phyloP scores from a whole-genome alignment of 2,329 filamentous ascomycete genomes.

The Amphichorda felina region DNA sequence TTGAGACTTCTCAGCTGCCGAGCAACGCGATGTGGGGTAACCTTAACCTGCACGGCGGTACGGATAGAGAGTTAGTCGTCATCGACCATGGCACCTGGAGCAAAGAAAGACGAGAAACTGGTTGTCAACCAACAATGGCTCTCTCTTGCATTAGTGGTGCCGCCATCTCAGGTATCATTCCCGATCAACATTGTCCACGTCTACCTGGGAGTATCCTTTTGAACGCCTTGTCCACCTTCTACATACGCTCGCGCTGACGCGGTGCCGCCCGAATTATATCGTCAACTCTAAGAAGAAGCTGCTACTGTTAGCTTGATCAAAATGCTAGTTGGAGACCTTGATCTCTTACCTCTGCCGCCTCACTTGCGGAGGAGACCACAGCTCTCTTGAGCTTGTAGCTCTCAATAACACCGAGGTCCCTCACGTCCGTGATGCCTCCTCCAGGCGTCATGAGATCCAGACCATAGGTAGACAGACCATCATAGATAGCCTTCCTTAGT shows the following conservation, averaged over 20 bases:
- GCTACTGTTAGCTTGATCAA: slow-evolving; percentile 1
- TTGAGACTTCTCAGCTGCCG: no score
- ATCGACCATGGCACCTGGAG: no score
- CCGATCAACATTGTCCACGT: slow-evolving; percentile 1
- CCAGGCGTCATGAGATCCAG: slow-evolving; percentile 82
- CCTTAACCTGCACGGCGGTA: no score
- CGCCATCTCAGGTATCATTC: no score
- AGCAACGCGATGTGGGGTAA: no score
- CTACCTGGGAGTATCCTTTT: slow-evolving; percentile 10
- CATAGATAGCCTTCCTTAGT: slow-evolving; percentile 87
- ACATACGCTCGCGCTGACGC: slow-evolving; percentile 35
- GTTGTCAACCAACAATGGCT: no score
- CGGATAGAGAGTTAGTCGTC: no score
- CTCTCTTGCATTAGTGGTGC: no score
- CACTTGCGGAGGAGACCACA: slow-evolving; percentile 92
- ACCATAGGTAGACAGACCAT: slow-evolving; percentile 84
- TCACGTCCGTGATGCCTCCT: slow-evolving; percentile 90
- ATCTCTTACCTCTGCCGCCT: slow-evolving; percentile 85
- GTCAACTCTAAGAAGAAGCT: slow-evolving; percentile 87
- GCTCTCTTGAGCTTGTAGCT: slow-evolving; percentile 98
- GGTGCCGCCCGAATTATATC: slow-evolving; percentile 96
- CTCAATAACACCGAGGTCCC: slow-evolving; percentile 88
- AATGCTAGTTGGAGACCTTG: no score
- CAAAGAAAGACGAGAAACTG: no score
- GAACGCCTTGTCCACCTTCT: slow-evolving; percentile 6